Percentiles rank a stretch among this genome's conserved stretches.
These are phyloP conservation scores for Colletotrichum sp. DNA, from an alignment of 2,329 filamentous ascomycete genomes.

Conservation along the genomic window DNA sequence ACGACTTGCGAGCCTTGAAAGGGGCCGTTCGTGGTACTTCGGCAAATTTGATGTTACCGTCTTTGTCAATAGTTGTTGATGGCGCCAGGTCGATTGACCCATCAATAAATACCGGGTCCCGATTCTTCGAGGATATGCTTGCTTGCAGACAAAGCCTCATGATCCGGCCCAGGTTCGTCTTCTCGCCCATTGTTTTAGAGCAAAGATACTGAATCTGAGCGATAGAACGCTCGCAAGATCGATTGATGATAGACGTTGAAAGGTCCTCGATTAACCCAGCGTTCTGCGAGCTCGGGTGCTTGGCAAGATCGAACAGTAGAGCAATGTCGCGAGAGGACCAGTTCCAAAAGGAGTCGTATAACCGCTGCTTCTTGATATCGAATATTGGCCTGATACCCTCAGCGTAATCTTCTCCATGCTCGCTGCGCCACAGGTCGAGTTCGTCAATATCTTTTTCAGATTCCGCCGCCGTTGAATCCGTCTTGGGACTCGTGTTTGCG, in stretches of 20 bases:
- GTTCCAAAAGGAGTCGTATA: slow-evolving; percentile 99
- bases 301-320: background rate
- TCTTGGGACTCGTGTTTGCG: slow-evolving; percentile 48
- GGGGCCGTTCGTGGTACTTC: background rate
- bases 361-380: slow-evolving; percentile 87
- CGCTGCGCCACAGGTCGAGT: slow-evolving; percentile 90
- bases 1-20: background rate
- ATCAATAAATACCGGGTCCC: background rate
- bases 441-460: slow-evolving; percentile 59
- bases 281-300: background rate
- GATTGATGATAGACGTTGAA: slow-evolving; percentile 99
- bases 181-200: slow-evolving; percentile 92
- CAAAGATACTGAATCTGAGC: slow-evolving; percentile 99
- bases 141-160: slow-evolving; percentile 1
- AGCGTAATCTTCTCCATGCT: slow-evolving; percentile 96
- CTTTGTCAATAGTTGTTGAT: background rate
- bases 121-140: background rate
- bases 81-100: background rate
- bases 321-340: slow-evolving; percentile 87
- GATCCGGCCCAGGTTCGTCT: slow-evolving; percentile 70
- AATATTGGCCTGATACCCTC: slow-evolving; percentile 93
- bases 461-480: background rate
- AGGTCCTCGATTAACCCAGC: slow-evolving; percentile 44
- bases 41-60: background rate
- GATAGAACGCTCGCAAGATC: slow-evolving; percentile 90